phyloP scores from a whole-genome alignment of 257 asterid genomes.

The Capsicum rhomboideum region DNA sequence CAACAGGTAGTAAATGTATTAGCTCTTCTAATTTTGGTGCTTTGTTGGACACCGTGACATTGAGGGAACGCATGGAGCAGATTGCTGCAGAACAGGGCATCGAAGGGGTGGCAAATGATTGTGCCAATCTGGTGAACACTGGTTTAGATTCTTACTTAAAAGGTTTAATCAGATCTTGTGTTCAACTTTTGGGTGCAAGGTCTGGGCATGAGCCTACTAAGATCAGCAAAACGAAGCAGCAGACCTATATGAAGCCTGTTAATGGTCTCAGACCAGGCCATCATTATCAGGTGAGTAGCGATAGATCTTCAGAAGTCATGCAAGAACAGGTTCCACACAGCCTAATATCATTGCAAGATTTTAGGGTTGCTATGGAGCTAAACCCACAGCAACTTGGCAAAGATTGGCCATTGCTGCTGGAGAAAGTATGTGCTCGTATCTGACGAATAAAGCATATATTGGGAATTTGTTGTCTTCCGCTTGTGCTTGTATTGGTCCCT shows the following conservation, averaged over 20 bases:
- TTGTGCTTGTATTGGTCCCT: slow-evolving; percentile 13
- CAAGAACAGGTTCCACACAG: slow-evolving; percentile 28
- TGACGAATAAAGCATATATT: slow-evolving; percentile 36
- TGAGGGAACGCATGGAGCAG: slow-evolving; percentile 67
- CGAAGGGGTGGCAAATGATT: slow-evolving; percentile 62
- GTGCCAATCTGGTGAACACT: slow-evolving; percentile 53
- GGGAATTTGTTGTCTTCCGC: slow-evolving; percentile 16
- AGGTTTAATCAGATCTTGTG: slow-evolving; percentile 51
- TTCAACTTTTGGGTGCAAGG: slow-evolving; percentile 48
- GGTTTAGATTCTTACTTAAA: slow-evolving; percentile 72
- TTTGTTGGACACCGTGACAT: slow-evolving; percentile 45
- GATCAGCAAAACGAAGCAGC: slow-evolving; percentile 30
- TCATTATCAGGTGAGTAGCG: slow-evolving; percentile 39
- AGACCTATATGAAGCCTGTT: slow-evolving; percentile 27
- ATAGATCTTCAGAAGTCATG: slow-evolving; percentile 27
- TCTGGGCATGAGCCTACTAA: slow-evolving; percentile 31
- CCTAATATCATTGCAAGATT: slow-evolving; percentile 57
- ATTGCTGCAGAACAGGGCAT: slow-evolving; percentile 62
- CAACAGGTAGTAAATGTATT: slow-evolving; percentile 30
- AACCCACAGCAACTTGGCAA: slow-evolving; percentile 75
- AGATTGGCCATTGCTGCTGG: slow-evolving; percentile 83
- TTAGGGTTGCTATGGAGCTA: slow-evolving; percentile 81
- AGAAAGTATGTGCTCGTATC: slow-evolving; percentile 57
- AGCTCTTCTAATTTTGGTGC: slow-evolving; percentile 34
- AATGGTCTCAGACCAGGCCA: slow-evolving; percentile 64